These are phyloP conservation scores for Colletotrichum destructivum DNA, from an alignment of 2,329 filamentous ascomycete species.

Conservation along the genomic window DNA sequence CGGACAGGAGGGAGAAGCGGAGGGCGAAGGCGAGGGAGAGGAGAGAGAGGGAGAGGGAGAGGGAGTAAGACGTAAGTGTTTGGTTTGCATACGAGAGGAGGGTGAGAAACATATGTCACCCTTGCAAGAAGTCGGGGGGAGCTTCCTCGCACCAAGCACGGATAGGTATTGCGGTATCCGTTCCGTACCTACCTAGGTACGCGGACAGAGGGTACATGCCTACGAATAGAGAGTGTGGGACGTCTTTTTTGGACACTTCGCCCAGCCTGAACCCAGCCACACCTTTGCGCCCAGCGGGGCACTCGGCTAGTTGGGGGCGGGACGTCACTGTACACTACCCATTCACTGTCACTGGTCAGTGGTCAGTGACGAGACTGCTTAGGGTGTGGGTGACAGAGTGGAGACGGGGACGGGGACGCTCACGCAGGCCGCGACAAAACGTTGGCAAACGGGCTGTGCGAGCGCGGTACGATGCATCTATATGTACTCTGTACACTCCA, in stretches of 20 bases:
- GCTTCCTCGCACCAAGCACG: background rate
- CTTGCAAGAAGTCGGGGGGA: conserved; percentile 9
- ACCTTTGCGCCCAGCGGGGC: conserved; percentile 12
- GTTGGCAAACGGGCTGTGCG: conserved; percentile 33
- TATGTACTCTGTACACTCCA: no score
- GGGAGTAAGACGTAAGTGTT: background rate
- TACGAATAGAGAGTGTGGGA: conserved; percentile 9
- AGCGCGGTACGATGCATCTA: conserved; percentile 19
- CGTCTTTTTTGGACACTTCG: conserved; percentile 29
- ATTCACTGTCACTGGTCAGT: no score
- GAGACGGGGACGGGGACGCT: background rate
- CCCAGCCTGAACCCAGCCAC: conserved; percentile 32
- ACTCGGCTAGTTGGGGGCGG: conserved; percentile 35
- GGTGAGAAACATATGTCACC: conserved; percentile 33
- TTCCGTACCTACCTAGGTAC: background rate
- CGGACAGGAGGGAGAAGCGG: conserved; percentile 13
- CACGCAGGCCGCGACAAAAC: conserved; percentile 6
- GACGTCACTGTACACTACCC: conserved; percentile 24
- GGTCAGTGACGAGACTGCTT: no score
- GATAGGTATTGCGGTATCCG: background rate
- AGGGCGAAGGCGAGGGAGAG: conserved; percentile 8
- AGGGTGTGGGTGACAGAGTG: background rate
- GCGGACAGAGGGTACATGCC: background rate
- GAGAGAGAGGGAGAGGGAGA: conserved; percentile 22
- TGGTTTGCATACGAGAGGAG: conserved; percentile 35